A percentile compares a stretch with the other conserved stretches of the same genome.
Evolutionary conservation across 176 grass and related monocot species (phyloP).

Genomic region (Canna indica): DNA sequence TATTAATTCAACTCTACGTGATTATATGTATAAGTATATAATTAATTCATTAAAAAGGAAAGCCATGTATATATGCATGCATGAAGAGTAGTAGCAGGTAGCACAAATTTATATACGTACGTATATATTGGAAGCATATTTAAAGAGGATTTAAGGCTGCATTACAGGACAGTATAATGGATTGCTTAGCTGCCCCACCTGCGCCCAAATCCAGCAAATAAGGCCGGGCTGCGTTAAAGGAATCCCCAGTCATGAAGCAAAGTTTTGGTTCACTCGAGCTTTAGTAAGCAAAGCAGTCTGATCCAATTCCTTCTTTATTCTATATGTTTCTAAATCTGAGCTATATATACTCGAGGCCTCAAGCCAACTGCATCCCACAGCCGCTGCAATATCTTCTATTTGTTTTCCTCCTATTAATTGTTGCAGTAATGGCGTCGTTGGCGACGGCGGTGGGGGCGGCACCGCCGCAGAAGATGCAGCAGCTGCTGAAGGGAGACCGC

Average conservation of each 20-base stretch:
- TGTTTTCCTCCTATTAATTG: no score
- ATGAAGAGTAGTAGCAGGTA: no score
- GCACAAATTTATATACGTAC: no score
- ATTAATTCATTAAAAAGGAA: neutral
- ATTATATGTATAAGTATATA: no score
- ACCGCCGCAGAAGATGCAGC: no score
- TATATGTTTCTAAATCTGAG: neutral
- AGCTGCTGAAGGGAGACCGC: no score
- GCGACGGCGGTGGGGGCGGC: neutral
- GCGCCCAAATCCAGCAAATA: neutral
- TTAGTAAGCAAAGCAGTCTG: neutral
- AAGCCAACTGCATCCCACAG: neutral
- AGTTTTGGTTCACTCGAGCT: conserved; percentile 3
- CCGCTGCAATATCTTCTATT: neutral
- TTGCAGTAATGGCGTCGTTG: neutral
- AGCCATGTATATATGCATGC: neutral
- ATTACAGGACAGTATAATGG: neutral
- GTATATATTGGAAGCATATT: no score
- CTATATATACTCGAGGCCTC: neutral
- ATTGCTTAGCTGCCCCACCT: neutral
- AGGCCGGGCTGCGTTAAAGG: neutral
- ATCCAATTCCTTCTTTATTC: conserved; percentile 3
- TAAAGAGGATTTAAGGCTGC: no score
- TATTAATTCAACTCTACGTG: no score
- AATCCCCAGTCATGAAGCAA: neutral